Evolutionary conservation across 2,329 filamentous ascomycete species (phyloP).

Genomic region (Epichloe sylvatica): DNA sequence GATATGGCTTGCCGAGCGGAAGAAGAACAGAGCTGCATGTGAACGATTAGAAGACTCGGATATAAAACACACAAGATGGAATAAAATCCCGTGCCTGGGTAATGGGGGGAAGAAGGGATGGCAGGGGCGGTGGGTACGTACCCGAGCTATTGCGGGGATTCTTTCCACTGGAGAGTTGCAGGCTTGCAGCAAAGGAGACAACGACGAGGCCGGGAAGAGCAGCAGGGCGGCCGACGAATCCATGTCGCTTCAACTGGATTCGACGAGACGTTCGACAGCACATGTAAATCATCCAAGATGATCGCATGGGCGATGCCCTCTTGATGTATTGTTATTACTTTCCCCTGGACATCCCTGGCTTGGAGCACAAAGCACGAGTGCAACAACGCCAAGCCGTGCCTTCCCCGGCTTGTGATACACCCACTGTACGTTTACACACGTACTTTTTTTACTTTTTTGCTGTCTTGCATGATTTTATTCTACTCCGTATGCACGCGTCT

Average conservation of each 20-base stretch:
- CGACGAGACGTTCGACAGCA: neutral
- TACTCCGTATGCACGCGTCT: neutral
- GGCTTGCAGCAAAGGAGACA: neutral
- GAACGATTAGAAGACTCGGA: neutral
- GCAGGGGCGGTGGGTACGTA: no score
- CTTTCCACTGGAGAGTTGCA: neutral
- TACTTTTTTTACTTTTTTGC: neutral
- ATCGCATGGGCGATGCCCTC: neutral
- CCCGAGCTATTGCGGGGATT: neutral
- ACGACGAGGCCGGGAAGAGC: neutral
- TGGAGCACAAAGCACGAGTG: neutral
- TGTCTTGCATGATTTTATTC: neutral
- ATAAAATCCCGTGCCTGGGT: neutral
- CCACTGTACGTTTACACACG: neutral
- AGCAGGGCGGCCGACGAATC: neutral
- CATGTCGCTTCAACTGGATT: neutral
- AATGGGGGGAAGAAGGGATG: no score
- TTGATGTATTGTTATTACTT: neutral
- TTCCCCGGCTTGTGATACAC: neutral
- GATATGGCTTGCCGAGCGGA: neutral
- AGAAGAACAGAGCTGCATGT: neutral
- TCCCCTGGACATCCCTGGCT: neutral
- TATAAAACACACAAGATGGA: no score
- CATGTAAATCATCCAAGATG: neutral
- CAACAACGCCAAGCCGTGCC: constrained; percentile 1